Base-by-base conservation (phyloP, 805 yeast species). In the Scheffersomyces ergatensis region DNA sequence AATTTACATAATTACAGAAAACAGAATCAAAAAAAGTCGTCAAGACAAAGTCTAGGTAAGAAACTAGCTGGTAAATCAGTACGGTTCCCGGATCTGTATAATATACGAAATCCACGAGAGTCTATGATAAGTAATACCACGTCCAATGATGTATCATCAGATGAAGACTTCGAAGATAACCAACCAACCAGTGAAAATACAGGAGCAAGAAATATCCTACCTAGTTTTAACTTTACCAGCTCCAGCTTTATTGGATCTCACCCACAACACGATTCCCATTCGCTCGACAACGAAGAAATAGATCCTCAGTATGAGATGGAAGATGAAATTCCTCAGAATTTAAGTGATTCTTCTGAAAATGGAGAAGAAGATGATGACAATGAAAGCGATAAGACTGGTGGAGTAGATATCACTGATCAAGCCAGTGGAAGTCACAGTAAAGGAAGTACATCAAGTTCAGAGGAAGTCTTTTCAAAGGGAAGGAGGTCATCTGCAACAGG, bases 141-240 rank as follows among this genome's bases (percentile, higher is more conserved):
- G 4, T 29, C 32, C 6, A 29, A 29, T 14, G 32, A n/a, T 29
- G 14, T 8, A 11, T 29, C 32, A 5, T 14, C 9, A n/a, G 32
- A 29, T 29, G 32, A 29, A 15, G 18, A 29, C 5, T 14, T 14
- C 7, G 32, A 29, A 5, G 32, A 29, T 5, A 4, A 4, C 5
- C 5, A 29, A 14, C 8, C 7, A n/a, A 5, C n/a, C 5, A 13
- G 13, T 14, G 18, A 29, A 14, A 18, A 5, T 14, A 5, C n/a
- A 14, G 13, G 5, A 25, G n/a, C 8, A 7, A 37, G 36, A 16
- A 48, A 46, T 35, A 31, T 36, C n/a, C 44, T 63, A 25, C 63
- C 64, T 13, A 55, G 51, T 25, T 60, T 60, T 42, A 45, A 43
- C 26, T 42, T 29, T 14, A 14, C 5, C 5, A 26, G 14, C 13